These are phyloP conservation scores for Rhizopogon roseolus DNA, from an alignment of 768 basidiomycete species.

Conservation along the genomic window DNA sequence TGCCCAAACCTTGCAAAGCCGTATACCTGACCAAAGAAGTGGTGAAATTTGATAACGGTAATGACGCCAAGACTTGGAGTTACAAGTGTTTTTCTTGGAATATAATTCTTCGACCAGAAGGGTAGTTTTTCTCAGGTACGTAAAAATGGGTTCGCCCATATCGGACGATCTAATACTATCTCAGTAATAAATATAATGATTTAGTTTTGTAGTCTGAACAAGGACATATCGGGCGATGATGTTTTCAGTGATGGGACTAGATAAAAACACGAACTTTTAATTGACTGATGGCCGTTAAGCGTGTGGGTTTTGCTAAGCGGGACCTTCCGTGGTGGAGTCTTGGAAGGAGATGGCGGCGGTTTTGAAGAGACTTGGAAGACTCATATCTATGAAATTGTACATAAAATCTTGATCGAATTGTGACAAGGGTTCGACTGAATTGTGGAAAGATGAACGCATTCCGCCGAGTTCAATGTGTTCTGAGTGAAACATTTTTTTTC, in stretches of 20 bases:
- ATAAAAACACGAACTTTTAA: neutral
- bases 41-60: too few species aligned
- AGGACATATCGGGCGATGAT: too few species aligned
- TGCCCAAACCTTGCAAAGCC: too few species aligned
- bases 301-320: conserved; percentile 27
- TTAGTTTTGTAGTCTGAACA: too few species aligned
- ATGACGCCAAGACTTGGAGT: too few species aligned
- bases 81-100: too few species aligned
- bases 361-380: neutral
- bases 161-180: too few species aligned
- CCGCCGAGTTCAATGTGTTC: neutral
- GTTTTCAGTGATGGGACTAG: neutral
- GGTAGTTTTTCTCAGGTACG: too few species aligned
- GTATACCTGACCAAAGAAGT: too few species aligned
- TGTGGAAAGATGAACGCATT: neutral
- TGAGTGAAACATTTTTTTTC: neutral
- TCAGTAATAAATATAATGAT: too few species aligned
- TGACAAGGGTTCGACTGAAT: neutral
- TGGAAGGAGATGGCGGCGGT: conserved; percentile 20
- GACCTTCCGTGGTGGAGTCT: conserved; percentile 25
- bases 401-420: neutral
- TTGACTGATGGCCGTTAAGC: conserved; percentile 7
- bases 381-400: neutral
- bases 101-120: too few species aligned
- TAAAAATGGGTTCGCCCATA: too few species aligned